Evolutionary conservation across 2,329 filamentous ascomycete species (phyloP), one percentile per base, ranked within the genome.

Genomic region (Fusarium odoratissimum): DNA sequence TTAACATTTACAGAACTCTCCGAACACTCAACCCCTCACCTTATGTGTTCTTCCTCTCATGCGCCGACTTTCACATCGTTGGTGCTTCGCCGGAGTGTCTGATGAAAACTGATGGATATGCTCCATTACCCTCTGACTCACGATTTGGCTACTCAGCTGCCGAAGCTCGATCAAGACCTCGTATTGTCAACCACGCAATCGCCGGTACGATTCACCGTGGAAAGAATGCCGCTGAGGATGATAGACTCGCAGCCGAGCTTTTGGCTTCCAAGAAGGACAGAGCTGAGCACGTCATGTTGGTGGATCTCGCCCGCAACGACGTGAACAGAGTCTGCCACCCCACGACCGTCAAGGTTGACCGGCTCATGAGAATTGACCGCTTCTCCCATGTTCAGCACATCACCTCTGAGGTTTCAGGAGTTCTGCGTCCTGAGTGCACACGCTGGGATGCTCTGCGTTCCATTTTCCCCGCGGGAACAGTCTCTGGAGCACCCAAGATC

Each of bases 341-440:
- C 23, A 86, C 92, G 41, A 94, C 93, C 33, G 97, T 95, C 35
- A 91, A 93, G 69, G 96, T 98, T 31, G 96, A 99, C 85, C 90
- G 94, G 59, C 86, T 98, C 71, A 98, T 98, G 95, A 93, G 94
- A 5, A 94, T 97, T 17, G 93, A 97, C 83, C 92, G 93, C 79
- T 99, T 99, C 85, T 96, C 93, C 67, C 96, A 99, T 82, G 96
- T 99, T 33, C 96, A 98, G 86, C 96, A 99, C 82, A 89, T 99
- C 23, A 95, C 97, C 8, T 97, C 94, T 3, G 95, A 99, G 82
- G 96, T 99, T 1, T 97, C 94, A 4, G 95, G 96, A 48, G 88
- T 96, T n/a, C 84, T 98, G 74, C 89, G 96, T 49, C 87, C 89
- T 9, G 95, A 88, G 42, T 95, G 95, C 86, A 95, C 94, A 35